Base-by-base conservation (phyloP, 352 stramenopile species). In the Pythium apleroticum region DNA sequence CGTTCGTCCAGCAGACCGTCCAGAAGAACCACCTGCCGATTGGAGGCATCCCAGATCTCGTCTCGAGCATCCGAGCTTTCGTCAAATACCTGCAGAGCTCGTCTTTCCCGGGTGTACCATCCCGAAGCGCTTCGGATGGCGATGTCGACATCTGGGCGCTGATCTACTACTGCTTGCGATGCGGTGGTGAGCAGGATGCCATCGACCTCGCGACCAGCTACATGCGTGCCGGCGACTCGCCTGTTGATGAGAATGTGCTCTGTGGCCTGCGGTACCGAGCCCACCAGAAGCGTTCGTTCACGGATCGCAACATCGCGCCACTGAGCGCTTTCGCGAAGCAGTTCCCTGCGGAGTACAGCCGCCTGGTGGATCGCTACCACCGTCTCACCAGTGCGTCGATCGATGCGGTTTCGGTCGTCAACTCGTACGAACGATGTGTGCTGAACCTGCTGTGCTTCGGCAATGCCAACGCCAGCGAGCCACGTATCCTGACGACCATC, bases 121-220 rank as follows among this genome's bases (percentile, higher is more conserved):
- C 73, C 41, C 73, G 73, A 2, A 75, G 68, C 22, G 68, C 65
- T n/a, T 76, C 61, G 52, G 73, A 72, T 20, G 81, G 65, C 25
- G 77, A 91, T 50, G 70, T 70, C 10, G 88, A 91, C 65, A 69
- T 86, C 31, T 95, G 86, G 86, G 71, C 84, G 1, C 61, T 92
- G 52, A 45, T 95, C 10, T 95, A 93, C 74, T 95, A 93, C 67
- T 90, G 77, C 24, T 55, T 95, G 17, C 86, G 86, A 35, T 90
- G 81, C 28, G 86, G 86, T 35, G 81, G 81, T 22, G 78, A 91
- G 22, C 69, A 86, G 25, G 86, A 95, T 64, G 85, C 85, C 9
- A 72, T 86, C 4, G 74, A 89, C 27, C 66, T 93, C 6, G 80
- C 77, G 27, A 61, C 63, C 0, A 88, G 72, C 15, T 69, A 76